Base-by-base conservation (phyloP, 2,329 filamentous ascomycete species). In the Pestalotiopsis sp. region DNA sequence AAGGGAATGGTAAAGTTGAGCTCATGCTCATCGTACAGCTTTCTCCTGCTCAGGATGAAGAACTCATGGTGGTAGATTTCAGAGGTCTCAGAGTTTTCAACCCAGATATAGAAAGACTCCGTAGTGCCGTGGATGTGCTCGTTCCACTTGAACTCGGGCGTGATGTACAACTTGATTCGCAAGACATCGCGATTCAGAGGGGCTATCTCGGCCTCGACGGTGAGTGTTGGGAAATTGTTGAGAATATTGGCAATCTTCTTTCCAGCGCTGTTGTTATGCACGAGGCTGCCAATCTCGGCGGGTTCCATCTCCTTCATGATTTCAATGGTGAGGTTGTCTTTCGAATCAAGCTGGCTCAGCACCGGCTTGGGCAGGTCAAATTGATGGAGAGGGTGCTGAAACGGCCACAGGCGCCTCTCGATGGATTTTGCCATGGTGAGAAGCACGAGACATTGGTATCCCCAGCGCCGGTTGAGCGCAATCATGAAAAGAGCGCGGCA, bases 31-130 rank as follows among this genome's bases (percentile, higher is more conserved):
- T 98, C 95, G 73, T 97, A 90, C 2, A 99, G 86, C 84, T 97
- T 98, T 80, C 90, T 93, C 71, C 94, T 88, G 70, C 90, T 97
- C 5, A 99, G 86, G 68, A 99, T 96, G 81, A 99, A 98, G 80
- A 92, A 98, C 78, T 99, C 96, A 72, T 98, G 93, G 75, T 99
- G 96, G 75, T 97, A 98, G 56, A 99, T 98, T 80, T 98, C 95
- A 0, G 94, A 95, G 0, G 95, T 98, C 75, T 98, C 96, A 0
- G 95, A 98, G 78, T 98, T 97, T 80, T 99, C 96, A 3, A 99
- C 95, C 97, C 96, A 99, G 68, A 99, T 92, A 88, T 97, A 99
- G 82, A 97, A 99, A 4, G 95, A 95, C 77, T 99, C 96, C 0
- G 95, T 98, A 2, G 91, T 94, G 20, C 97, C 97, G 77, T 99